Conservation (phyloP, 257 asterid species). For the Fraxinus excelsior region DNA sequence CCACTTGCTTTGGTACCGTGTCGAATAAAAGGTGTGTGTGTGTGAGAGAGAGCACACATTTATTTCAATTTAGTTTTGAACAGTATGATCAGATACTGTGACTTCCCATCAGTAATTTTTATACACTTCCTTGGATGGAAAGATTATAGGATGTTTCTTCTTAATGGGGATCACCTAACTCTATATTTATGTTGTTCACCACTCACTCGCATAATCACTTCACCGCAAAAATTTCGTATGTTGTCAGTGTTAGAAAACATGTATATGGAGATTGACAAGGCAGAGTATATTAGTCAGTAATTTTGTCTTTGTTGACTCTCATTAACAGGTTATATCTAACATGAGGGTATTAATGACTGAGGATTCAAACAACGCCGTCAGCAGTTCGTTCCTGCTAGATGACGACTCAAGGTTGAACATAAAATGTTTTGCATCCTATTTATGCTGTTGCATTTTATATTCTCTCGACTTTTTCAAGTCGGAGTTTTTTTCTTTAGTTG, state of each 20-base stretch:
- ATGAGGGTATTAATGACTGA: constrained; percentile 95
- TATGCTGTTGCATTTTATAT: constrained; percentile 1
- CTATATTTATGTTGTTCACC: not conserved
- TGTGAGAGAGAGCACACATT: not conserved
- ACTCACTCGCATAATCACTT: not conserved
- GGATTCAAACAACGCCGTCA: constrained; percentile 96
- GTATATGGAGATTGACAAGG: not conserved
- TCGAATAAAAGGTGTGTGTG: too few species aligned
- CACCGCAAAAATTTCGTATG: not conserved
- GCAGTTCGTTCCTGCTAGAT: constrained; percentile 96
- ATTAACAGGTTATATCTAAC: constrained; percentile 75
- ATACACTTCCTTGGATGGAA: not conserved
- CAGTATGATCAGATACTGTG: not conserved
- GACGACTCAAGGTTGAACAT: constrained; percentile 89
- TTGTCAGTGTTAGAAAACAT: not conserved
- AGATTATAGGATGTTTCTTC: not conserved
- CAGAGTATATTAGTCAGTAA: not conserved
- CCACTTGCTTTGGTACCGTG: too few species aligned
- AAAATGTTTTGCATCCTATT: constrained; percentile 16
- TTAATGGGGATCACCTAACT: not conserved
- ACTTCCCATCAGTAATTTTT: not conserved
- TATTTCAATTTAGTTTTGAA: too few species aligned
- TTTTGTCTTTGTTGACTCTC: not conserved
- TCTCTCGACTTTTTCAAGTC: constrained; percentile 3
- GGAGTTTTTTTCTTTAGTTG: not conserved